Evolutionary conservation across 495 filamentous ascomycete genomes (phyloP), one percentile per base, ranked within the genome.

Genomic region (Penicillium mononematosum): DNA sequence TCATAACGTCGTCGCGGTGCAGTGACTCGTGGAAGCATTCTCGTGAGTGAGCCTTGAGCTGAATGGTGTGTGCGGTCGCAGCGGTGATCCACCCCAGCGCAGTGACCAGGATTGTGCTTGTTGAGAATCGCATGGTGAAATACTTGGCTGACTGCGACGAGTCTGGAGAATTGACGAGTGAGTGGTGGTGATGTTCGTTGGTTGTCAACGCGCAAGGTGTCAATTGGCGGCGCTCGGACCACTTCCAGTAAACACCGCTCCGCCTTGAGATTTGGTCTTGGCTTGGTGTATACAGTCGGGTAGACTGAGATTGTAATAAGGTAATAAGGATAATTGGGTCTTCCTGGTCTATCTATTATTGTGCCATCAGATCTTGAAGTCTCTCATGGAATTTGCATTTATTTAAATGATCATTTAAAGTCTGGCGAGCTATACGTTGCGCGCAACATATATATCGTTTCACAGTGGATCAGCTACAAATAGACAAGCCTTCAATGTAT

Each of bases 1-100:
- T 97, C 94, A 98, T 98, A 73, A 88, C 87, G 77, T 98, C 94
- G 73, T 96, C 94, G 63, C 81, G 84, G 77, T 96, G 92, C 42
- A 98, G 85, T 47, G 77, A 71, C 78, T 98, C 94, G 82, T 96
- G 91, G 82, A 97, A 98, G 79, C 94, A 98, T 79, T 98, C 94
- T 69, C 91, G 83, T 58, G 88, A 85, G 73, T 98, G 92, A 54
- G 94, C 85, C 52, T 85, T 85, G 57, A 98, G 85, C 69, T 95
- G 89, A 81, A 98, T 96, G 77, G 91, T 97, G 85, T 98, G 94
- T 61, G 89, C 90, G 55, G 83, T 70, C 55, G 81, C 78, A 55
- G 84, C 75, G 65, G 79, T 75, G 65, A 89, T 73, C 73, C 88
- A 76, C 66, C 81, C 80, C 60, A 88, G 81, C 45, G 85, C 77